Evolutionary conservation across 306 rosid genomes (phyloP).

Genomic region (Aeschynomene evenia): DNA sequence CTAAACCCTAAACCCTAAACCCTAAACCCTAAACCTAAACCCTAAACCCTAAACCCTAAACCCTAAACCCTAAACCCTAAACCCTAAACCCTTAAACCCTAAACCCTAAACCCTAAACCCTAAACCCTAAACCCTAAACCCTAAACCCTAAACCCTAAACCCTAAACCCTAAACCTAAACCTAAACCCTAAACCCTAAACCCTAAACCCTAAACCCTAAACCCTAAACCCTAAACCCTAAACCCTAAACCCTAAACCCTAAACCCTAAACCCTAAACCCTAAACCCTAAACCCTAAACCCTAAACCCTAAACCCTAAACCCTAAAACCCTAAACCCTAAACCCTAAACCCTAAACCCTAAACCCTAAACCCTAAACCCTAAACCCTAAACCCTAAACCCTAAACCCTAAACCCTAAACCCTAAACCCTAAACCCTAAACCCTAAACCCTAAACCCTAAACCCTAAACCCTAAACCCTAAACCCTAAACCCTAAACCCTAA

Average conservation of each 20-base stretch:
- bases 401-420: background rate
- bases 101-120: too few species aligned
- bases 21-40: conserved; percentile 11
- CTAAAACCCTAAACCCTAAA: background rate
- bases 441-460: background rate
- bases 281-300: background rate
- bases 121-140: conserved; percentile 16
- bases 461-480: background rate
- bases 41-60: conserved; percentile 25
- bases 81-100: conserved; percentile 16
- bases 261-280: background rate
- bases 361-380: background rate
- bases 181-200: conserved; percentile 26
- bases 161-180: conserved; percentile 10
- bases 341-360: background rate
- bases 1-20: conserved; percentile 17
- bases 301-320: background rate
- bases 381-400: background rate
- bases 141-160: conserved; percentile 15
- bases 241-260: background rate
- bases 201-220: conserved; percentile 25
- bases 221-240: conserved; percentile 18
- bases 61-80: conserved; percentile 24
- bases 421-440: background rate
- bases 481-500: background rate